Evolutionary conservation across 805 yeast species (phyloP).

Genomic region (Candida alai): DNA sequence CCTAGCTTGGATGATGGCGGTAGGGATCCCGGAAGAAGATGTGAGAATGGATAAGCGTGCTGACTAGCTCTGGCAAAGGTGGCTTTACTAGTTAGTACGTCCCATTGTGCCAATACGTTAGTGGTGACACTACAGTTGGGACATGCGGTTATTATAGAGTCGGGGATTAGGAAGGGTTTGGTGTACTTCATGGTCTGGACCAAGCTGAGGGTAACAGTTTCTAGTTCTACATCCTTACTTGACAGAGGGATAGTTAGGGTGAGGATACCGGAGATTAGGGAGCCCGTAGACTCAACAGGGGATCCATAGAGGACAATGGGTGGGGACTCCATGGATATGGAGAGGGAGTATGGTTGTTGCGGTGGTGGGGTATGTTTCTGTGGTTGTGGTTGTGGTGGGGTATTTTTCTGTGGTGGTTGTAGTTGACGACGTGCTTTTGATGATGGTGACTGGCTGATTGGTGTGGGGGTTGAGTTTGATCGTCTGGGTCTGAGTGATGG

Average conservation of each 20-base stretch:
- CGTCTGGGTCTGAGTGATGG: too few relatives aligned
- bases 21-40: constrained; percentile 78
- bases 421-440: too few relatives aligned
- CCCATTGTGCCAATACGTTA: constrained; percentile 82
- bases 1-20: constrained; percentile 81
- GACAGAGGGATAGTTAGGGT: constrained; percentile 4
- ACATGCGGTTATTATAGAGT: constrained; percentile 49
- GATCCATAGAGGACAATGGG: constrained; percentile 84
- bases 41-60: constrained; percentile 91
- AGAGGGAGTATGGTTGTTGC: constrained; percentile 25
- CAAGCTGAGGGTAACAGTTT: constrained; percentile 58
- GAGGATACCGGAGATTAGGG: constrained; percentile 77
- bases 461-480: too few relatives aligned
- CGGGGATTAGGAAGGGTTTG: constrained; percentile 61
- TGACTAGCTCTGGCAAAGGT: constrained; percentile 61
- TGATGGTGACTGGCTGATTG: too few relatives aligned
- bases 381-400: not conserved
- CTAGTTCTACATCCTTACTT: constrained; percentile 46
- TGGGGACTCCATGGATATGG: constrained; percentile 79
- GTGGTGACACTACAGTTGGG: constrained; percentile 50
- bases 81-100: constrained; percentile 58
- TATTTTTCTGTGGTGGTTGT: too few relatives aligned
- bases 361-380: constrained; percentile 1
- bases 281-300: constrained; percentile 77
- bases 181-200: constrained; percentile 68